phyloP scores from a whole-genome alignment of 1,139 yeast genomes.

The Magnusiomyces magnusii region DNA sequence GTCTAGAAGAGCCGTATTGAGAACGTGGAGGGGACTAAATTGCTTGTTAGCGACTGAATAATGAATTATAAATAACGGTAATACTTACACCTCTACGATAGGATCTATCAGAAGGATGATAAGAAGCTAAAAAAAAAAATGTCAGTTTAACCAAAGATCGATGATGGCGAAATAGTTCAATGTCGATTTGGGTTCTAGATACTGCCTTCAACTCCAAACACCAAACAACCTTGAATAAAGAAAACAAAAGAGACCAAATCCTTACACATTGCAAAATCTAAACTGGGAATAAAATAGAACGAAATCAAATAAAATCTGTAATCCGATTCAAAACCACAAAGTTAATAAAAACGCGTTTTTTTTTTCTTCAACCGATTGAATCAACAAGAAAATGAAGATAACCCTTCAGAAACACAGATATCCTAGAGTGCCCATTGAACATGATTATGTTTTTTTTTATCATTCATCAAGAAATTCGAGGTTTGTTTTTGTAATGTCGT shows the following conservation, averaged over 20 bases:
- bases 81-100: constrained; percentile 4
- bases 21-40: constrained; percentile 2
- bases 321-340: not conserved
- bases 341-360: not conserved
- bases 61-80: not conserved
- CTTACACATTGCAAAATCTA: constrained; percentile 2
- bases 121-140: not conserved
- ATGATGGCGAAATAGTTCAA: not conserved
- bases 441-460: not conserved
- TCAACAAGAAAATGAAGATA: not conserved
- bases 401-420: not conserved
- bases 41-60: not conserved
- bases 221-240: not conserved
- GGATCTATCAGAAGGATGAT: constrained; percentile 1
- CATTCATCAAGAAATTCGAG: not conserved
- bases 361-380: not conserved
- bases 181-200: not conserved
- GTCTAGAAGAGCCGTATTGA: constrained; percentile 1
- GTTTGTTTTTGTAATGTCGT: no score
- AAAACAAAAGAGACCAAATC: not conserved
- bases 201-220: not conserved
- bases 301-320: not conserved
- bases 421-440: not conserved
- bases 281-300: not conserved
- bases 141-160: not conserved